Percentiles rank a stretch among this genome's conserved stretches.
Evolutionary conservation across 148 eudicot species (phyloP).

Genomic region (Amaranthus palmeri): DNA sequence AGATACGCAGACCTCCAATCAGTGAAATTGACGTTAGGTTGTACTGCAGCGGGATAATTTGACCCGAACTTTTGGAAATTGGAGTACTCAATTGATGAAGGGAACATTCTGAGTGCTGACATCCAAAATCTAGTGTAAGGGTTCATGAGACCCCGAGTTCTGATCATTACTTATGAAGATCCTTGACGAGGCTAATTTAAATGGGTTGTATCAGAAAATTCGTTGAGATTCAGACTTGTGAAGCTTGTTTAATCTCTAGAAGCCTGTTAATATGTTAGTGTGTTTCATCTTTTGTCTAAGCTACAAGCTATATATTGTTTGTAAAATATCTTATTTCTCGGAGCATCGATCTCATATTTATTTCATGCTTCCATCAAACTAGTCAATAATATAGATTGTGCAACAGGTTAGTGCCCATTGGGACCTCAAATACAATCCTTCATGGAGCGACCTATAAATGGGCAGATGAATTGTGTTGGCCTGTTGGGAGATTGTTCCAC

Average conservation of each 20-base stretch:
- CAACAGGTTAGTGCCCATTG: too few species aligned
- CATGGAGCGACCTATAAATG: too few species aligned
- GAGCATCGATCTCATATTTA: conserved; percentile 3
- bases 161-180: conserved; percentile 8
- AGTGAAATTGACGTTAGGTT: not conserved
- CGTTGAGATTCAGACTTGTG: conserved; percentile 9
- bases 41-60: not conserved
- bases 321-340: conserved; percentile 10
- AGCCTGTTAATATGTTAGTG: conserved; percentile 19
- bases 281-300: conserved; percentile 14
- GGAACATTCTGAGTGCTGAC: not conserved
- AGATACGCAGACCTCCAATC: not conserved
- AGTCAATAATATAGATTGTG: not conserved
- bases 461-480: not conserved
- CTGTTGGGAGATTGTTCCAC: not conserved
- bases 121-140: not conserved
- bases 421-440: too few species aligned
- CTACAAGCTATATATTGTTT: conserved; percentile 9
- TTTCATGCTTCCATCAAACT: conserved; percentile 4
- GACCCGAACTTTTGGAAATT: not conserved
- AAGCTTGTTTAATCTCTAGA: conserved; percentile 12
- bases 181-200: not conserved
- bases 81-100: not conserved
- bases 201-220: conserved; percentile 10
- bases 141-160: conserved; percentile 7